Evolutionary conservation across 108 stramenopile species (phyloP).

Genomic region (Nitzschia sp.): DNA sequence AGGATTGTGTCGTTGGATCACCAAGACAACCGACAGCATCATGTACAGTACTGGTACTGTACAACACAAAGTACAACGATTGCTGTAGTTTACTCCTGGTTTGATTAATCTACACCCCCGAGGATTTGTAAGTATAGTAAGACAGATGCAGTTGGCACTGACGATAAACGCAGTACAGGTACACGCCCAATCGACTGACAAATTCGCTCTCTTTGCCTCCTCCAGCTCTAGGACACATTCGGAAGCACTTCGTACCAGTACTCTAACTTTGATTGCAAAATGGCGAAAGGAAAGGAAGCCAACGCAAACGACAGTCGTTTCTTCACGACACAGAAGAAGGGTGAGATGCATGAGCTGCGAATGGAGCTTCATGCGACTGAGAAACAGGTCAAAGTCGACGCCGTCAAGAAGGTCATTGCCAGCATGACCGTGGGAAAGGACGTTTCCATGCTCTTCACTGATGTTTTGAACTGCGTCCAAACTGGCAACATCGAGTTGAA

Average conservation of each 20-base stretch:
- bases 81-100: no score
- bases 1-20: no score
- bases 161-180: neutral
- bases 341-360: conserved; percentile 98
- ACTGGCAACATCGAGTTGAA: conserved; percentile 99
- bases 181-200: no score
- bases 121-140: neutral
- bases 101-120: no score
- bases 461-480: conserved; percentile 99
- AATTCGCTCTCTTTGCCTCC: no score
- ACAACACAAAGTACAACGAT: no score
- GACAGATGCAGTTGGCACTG: neutral
- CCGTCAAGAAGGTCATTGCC: conserved; percentile 99
- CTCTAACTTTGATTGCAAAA: conserved; percentile 1
- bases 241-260: no score
- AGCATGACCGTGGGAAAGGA: conserved; percentile 99
- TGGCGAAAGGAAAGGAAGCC: conserved; percentile 50
- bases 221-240: no score
- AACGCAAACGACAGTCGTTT: conserved; percentile 87
- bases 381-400: conserved; percentile 93
- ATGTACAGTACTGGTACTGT: no score
- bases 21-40: no score
- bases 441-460: conserved; percentile 95
- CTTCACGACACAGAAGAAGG: conserved; percentile 98
- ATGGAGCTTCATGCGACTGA: conserved; percentile 95